Percentiles rank a stretch among this genome's conserved stretches.
Evolutionary conservation across 352 stramenopile species (phyloP).

Genomic region (Pythium scleroteichum): DNA sequence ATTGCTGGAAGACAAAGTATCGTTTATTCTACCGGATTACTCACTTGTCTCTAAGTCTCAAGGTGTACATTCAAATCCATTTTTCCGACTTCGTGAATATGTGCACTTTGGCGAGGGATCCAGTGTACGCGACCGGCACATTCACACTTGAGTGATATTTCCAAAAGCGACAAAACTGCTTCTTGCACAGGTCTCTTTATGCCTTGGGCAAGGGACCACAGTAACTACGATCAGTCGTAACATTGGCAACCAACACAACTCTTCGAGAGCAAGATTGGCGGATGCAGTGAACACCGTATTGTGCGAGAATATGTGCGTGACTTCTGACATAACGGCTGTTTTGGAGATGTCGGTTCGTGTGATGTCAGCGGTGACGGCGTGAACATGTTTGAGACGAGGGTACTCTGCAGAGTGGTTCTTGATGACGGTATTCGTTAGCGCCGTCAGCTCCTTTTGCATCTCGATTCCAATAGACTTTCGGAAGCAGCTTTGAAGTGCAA

Average conservation of each 20-base stretch:
- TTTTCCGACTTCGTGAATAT: neutral
- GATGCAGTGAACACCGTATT: neutral
- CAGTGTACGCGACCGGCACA: neutral
- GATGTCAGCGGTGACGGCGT: too few relatives aligned
- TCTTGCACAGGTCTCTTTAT: neutral
- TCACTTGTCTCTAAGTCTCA: too few relatives aligned
- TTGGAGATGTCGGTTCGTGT: too few relatives aligned
- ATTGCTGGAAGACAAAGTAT: too few relatives aligned
- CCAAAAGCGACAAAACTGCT: neutral
- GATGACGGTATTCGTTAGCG: too few relatives aligned
- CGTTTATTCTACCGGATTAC: too few relatives aligned
- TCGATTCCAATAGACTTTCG: too few relatives aligned
- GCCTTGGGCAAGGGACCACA: neutral
- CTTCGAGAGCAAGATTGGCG: neutral
- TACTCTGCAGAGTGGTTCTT: too few relatives aligned
- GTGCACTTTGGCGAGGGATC: neutral
- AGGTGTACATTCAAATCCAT: too few relatives aligned
- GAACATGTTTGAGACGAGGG: too few relatives aligned
- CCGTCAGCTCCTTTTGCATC: too few relatives aligned
- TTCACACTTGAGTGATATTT: neutral
- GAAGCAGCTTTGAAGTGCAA: too few relatives aligned
- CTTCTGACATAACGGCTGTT: neutral
- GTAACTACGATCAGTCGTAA: neutral
- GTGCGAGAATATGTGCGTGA: neutral
- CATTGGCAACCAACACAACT: neutral